phyloP scores from a whole-genome alignment of 306 rosid species.

The Crataegus laevigata region DNA sequence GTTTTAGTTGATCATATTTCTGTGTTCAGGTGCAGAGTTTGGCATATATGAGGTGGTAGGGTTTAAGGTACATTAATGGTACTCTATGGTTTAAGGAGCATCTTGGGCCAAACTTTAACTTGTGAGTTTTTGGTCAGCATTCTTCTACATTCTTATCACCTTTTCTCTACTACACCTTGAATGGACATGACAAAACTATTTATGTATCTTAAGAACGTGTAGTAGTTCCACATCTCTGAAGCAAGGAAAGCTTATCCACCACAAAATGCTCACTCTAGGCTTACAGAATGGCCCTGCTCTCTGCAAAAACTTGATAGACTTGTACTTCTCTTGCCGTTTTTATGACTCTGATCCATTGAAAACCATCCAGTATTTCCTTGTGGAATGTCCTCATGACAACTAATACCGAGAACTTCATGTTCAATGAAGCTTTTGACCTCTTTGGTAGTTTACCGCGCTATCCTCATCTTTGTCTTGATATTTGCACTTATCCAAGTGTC shows the following conservation, averaged over 20 bases:
- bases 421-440: constrained; percentile 50
- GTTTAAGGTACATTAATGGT: too few species aligned
- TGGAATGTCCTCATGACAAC: constrained; percentile 70
- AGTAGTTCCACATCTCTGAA: constrained; percentile 35
- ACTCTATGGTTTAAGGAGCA: not conserved
- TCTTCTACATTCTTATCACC: not conserved
- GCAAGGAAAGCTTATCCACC: constrained; percentile 58
- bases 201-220: constrained; percentile 42
- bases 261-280: constrained; percentile 55
- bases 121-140: not conserved
- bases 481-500: constrained; percentile 65
- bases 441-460: constrained; percentile 29
- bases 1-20: not conserved
- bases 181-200: constrained; percentile 45
- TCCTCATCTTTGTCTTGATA: constrained; percentile 43
- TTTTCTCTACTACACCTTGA: not conserved
- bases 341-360: constrained; percentile 28
- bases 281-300: constrained; percentile 36
- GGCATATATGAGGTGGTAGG: not conserved
- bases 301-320: constrained; percentile 44
- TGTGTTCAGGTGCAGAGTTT: not conserved
- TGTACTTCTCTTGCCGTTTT: constrained; percentile 47
- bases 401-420: constrained; percentile 60
- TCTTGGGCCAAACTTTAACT: not conserved
- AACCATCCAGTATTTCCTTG: constrained; percentile 44